A percentile compares a stretch with the other conserved stretches of the same genome.
These are phyloP conservation scores for Blastobotrys americana DNA, from an alignment of 805 yeast species.

Conservation along the genomic window DNA sequence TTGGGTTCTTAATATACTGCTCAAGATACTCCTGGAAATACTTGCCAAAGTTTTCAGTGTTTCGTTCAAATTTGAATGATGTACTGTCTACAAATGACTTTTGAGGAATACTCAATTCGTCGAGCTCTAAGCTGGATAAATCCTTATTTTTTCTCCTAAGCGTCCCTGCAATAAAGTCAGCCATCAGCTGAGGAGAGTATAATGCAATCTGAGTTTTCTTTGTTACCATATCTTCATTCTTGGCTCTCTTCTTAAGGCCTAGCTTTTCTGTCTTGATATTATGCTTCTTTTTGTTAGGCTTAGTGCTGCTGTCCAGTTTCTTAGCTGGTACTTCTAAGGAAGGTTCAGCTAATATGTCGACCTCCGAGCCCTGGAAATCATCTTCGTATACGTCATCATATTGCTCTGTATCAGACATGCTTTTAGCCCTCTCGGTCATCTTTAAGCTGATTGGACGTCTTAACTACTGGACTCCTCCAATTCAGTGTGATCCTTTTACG, in stretches of 20 bases:
- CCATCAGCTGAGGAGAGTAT: slow-evolving; percentile 51
- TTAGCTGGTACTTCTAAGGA: too few species aligned
- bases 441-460: too few species aligned
- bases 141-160: slow-evolving; percentile 57
- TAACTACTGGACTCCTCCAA: too few species aligned
- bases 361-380: too few species aligned
- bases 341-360: too few species aligned
- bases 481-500: too few species aligned
- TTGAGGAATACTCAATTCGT: slow-evolving; percentile 54
- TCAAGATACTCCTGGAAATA: slow-evolving; percentile 16
- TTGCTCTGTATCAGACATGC: too few species aligned
- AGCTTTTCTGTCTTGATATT: too few species aligned
- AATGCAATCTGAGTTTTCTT: slow-evolving; percentile 50
- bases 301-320: too few species aligned
- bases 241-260: slow-evolving; percentile 57
- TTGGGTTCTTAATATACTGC: slow-evolving; percentile 28
- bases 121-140: slow-evolving; percentile 66
- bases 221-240: slow-evolving; percentile 56
- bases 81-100: slow-evolving; percentile 56
- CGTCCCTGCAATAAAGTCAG: slow-evolving; percentile 58
- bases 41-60: slow-evolving; percentile 43
- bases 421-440: too few species aligned
- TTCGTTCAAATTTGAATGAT: slow-evolving; percentile 47
- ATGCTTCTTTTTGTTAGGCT: too few species aligned
- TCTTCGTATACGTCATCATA: too few species aligned